Percentiles rank a stretch among this genome's conserved stretches.
These are phyloP conservation scores for Epichloe coenophiala DNA, from an alignment of 2,329 filamentous ascomycete species.

Conservation along the genomic window DNA sequence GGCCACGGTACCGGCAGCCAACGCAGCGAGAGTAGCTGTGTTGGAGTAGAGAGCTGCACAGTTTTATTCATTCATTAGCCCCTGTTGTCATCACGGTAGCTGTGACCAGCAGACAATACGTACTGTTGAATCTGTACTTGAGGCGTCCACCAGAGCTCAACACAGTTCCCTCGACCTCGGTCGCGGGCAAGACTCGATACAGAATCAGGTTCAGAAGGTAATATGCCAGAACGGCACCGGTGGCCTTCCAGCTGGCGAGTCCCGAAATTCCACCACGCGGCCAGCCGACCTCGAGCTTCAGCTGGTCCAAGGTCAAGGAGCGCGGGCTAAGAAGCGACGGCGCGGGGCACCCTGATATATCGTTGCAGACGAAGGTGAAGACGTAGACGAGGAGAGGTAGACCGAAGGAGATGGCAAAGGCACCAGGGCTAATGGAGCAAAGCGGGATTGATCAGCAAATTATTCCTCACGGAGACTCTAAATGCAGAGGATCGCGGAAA, in stretches of 20 bases:
- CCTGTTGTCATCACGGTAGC: neutral
- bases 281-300: constrained; percentile 78
- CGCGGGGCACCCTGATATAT: constrained; percentile 79
- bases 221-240: constrained; percentile 61
- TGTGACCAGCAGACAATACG: constrained; percentile 8
- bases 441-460: neutral
- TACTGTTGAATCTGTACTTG: constrained; percentile 72
- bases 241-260: constrained; percentile 55
- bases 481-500: neutral
- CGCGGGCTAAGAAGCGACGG: constrained; percentile 65
- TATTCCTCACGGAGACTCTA: neutral
- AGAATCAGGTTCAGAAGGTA: constrained; percentile 64
- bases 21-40: constrained; percentile 55
- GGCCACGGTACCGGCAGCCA: constrained; percentile 58
- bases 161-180: constrained; percentile 55
- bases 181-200: constrained; percentile 63
- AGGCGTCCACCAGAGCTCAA: constrained; percentile 59
- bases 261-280: constrained; percentile 55
- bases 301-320: constrained; percentile 53
- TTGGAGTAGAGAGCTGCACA: constrained; percentile 59
- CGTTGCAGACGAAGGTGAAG: constrained; percentile 80
- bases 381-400: constrained; percentile 68
- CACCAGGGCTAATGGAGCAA: constrained; percentile 47
- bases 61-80: constrained; percentile 3
- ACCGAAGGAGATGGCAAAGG: constrained; percentile 63